Base-by-base conservation (phyloP, 148 eudicot species). In the Hydrangea macrophylla region DNA sequence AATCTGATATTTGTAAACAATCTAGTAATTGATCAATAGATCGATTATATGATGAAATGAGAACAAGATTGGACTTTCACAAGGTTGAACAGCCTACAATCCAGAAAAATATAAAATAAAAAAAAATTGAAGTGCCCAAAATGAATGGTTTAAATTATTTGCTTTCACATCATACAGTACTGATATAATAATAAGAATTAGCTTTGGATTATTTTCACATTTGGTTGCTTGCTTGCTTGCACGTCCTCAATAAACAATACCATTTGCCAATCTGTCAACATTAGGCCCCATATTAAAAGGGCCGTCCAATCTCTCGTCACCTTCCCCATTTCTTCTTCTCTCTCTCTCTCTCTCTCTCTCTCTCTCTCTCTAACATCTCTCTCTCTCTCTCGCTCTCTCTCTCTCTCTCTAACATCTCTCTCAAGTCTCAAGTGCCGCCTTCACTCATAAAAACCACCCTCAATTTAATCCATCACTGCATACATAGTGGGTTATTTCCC, bases 221-320 rank as follows among this genome's bases (percentile, higher is more conserved):
- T 74, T n/a, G n/a, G n/a, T n/a, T n/a, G n/a, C n/a, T n/a, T n/a
- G n/a, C n/a, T n/a, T 80, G 77, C 78, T 83, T 76, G 82, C 83
- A 81, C 84, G 82, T 80, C 70, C 71, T 69, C 15, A 27, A 61
- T 78, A 73, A 73, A 72, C 62, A 55, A 67, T 55, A 27, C 48
- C 62, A 51, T 23, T n/a, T 66, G 59, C 68, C 69, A 51, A 50
- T 70, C 75, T 67, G 69, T 80, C 84, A 73, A 20, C 75, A 60
- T 72, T 75, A 59, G 45, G 64, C 65, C 72, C 51, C 72, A 67
- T 67, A 35, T 67, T 65, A 55, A 25, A 77, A 58, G 26, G 31
- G 33, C 60, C 68, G 60, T 22, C 59, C 61, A 20, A 33, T 55
- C 63, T 27, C 50, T 58, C 78, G 24, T 55, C 75, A 67, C 70